Base-by-base conservation (phyloP, 2,329 filamentous ascomycete species). In the Fusarium nelsonii region DNA sequence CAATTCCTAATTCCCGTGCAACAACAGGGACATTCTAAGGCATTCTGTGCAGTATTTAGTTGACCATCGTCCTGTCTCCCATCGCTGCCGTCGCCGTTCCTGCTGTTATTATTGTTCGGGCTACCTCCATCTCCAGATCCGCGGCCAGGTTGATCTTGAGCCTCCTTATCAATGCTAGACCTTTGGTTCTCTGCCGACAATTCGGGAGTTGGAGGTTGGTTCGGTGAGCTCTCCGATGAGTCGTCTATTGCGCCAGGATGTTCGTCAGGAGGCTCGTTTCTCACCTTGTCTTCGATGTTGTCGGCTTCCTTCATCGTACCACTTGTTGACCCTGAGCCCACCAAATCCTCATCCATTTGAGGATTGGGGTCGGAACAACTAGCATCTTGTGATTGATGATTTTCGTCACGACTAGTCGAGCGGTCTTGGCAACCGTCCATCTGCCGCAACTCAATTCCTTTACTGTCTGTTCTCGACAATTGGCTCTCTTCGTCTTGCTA, bases 391-490 rank as follows among this genome's bases (percentile, higher is more conserved):
- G 26, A 30, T 18, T 34, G 26, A 14, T 26, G 4, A 28, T 11
- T 32, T 20, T 20, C 32, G 20, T 56, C n/a, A 9, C 18, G 28
- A 12, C 3, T 23, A 16, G 26, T 12, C 34, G n/a, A 11, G 9
- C 16, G 14, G 32, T n/a, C 52, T n/a, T 28, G 39, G 37, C 34
- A n/a, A 34, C 41, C 40, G 36, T 58, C 20, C 9, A 44, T n/a
- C 30, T 49, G 32, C 32, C 56, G 45, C 10, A 62, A 18, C 48
- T 52, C 18, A 15, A 18, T 33, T 33, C 9, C 36, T 39, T 54
- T n/a, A 28, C 20, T 14, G 6, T 20, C 26, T n/a, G n/a, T 23
- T 36, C 37, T 40, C 10, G 11, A 16, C 18, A n/a, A 20, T 16
- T 30, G 23, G 23, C 43, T 16, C 14, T 57, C 30, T 39, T 32